Evolutionary conservation across 2,329 filamentous ascomycete genomes (phyloP).

Genomic region (Venturia carpophila): DNA sequence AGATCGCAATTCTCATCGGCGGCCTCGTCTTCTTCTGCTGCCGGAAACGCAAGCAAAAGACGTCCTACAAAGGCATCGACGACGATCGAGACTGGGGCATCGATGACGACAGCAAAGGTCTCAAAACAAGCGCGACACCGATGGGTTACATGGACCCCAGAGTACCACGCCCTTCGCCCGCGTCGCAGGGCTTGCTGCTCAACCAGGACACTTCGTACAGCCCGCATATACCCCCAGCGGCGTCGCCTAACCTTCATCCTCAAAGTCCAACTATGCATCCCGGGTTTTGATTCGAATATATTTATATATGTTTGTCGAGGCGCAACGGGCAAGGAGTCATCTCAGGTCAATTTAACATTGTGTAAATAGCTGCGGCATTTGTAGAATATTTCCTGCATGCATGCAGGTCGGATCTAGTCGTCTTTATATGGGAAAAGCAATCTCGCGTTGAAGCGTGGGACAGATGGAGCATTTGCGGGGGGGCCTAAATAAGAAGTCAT

Average conservation of each 20-base stretch:
- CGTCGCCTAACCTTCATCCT: not conserved
- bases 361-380: not conserved
- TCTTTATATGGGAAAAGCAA: not conserved
- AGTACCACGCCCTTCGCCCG: not conserved
- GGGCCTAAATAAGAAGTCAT: not conserved
- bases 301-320: not conserved
- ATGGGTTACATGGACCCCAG: not conserved
- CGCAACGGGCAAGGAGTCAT: not conserved
- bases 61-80: not conserved
- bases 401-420: not conserved
- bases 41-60: not conserved
- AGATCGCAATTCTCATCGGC: not conserved
- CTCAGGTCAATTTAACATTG: not conserved
- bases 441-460: conserved; percentile 5
- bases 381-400: not conserved
- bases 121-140: not conserved
- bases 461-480: not conserved
- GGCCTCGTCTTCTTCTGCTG: conserved; percentile 6
- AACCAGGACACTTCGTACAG: not conserved
- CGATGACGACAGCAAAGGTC: not conserved
- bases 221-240: not conserved
- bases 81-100: conserved; percentile 6
- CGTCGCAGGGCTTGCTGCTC: not conserved
- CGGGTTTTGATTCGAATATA: not conserved
- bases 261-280: not conserved